These are phyloP conservation scores for Chiua virens DNA, from an alignment of 768 basidiomycete species.

Conservation along the genomic window DNA sequence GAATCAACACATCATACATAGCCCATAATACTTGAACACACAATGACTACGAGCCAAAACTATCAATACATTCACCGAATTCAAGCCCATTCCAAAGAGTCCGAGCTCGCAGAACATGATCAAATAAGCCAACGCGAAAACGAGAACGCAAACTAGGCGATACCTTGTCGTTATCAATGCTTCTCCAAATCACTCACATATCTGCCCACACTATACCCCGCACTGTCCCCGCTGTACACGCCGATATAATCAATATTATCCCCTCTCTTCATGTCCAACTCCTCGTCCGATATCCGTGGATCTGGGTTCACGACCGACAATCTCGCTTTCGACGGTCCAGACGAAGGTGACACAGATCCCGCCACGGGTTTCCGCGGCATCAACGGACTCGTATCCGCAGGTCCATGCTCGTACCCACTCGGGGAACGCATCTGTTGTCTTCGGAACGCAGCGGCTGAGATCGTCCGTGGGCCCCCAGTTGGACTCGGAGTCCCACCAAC, in stretches of 20 bases:
- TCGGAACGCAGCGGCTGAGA: constrained; percentile 75
- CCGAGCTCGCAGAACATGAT: too few relatives aligned
- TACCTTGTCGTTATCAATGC: background rate
- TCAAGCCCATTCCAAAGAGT: too few relatives aligned
- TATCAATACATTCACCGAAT: too few relatives aligned
- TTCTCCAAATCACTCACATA: constrained; percentile 49
- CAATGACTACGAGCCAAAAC: too few relatives aligned
- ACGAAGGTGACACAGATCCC: constrained; percentile 29
- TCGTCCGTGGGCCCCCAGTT: constrained; percentile 49
- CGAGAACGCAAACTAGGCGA: background rate
- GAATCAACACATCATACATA: too few relatives aligned
- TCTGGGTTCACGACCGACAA: constrained; percentile 32
- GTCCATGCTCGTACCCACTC: constrained; percentile 20
- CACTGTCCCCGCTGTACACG: constrained; percentile 43
- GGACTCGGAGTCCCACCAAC: constrained; percentile 18
- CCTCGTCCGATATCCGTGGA: constrained; percentile 28
- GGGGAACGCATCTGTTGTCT: constrained; percentile 43
- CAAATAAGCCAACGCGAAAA: too few relatives aligned
- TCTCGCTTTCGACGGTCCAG: constrained; percentile 12
- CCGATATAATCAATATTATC: constrained; percentile 59
- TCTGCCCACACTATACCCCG: constrained; percentile 43
- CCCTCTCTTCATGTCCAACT: constrained; percentile 27
- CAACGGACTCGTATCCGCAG: constrained; percentile 49
- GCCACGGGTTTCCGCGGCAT: constrained; percentile 44
- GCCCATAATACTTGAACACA: too few relatives aligned